Percentiles rank a stretch among this genome's conserved stretches.
phyloP scores from a whole-genome alignment of 1,284 basidiomycete genomes.

The Apiotrichum veenhuisii region DNA sequence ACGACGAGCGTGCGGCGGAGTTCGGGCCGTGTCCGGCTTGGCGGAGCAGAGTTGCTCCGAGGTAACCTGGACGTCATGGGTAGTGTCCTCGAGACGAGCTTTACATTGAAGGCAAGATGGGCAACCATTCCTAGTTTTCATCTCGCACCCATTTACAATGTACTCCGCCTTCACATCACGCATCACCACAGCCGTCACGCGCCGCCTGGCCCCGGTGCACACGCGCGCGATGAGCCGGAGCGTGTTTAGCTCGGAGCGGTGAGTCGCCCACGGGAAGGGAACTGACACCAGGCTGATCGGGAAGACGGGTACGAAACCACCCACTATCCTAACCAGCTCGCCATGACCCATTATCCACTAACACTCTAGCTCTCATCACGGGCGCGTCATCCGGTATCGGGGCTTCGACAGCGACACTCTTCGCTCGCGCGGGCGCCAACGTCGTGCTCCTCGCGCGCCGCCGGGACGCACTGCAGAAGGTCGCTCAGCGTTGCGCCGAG shows the following conservation, averaged over 20 bases:
- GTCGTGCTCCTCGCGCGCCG: slow-evolving; percentile 42
- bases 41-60: too few relatives aligned
- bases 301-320: slow-evolving; percentile 31
- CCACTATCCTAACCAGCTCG: background rate
- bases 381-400: slow-evolving; percentile 46
- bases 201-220: background rate
- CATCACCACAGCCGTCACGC: background rate
- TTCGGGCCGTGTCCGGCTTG: too few relatives aligned
- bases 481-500: slow-evolving; percentile 31
- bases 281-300: slow-evolving; percentile 18
- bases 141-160: background rate
- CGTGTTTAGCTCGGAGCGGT: slow-evolving; percentile 14
- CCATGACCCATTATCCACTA: background rate
- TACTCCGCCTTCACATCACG: background rate
- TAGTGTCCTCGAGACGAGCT: background rate
- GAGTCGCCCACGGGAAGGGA: background rate
- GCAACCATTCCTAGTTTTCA: background rate
- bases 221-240: background rate
- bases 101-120: background rate
- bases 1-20: background rate
- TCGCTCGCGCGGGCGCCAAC: slow-evolving; percentile 39
- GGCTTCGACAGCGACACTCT: slow-evolving; percentile 42
- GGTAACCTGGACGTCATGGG: background rate
- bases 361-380: slow-evolving; percentile 38
- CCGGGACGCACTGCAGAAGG: slow-evolving; percentile 32